Evolutionary conservation across 2,329 filamentous ascomycete species (phyloP), one percentile per base, ranked within the genome.

Genomic region (Colletotrichum tabaci): DNA sequence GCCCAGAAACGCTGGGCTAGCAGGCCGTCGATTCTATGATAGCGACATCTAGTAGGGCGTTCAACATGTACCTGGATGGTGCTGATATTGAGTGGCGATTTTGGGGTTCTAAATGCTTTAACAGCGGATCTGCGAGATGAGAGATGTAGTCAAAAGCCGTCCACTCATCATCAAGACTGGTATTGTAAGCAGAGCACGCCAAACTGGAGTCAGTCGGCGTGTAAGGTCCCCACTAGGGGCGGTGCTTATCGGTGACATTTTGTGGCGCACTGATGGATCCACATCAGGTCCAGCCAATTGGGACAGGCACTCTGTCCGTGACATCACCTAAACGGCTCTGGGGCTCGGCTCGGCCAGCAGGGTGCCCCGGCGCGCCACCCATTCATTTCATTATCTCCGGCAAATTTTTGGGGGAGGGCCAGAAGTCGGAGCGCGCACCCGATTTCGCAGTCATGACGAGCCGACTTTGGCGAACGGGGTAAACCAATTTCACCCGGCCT

Each of bases 361-460:
- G 55, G 61, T 60, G 58, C 53, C 52, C 61, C 61, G 61, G 67
- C 55, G 65, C 64, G 70, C 70, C 69, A 72, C 69, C 66, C 66
- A 72, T 72, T 53, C 66, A 72, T 72, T 53, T 66, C 70, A 71
- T 70, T 70, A 70, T 72, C 70, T 71, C 66, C 70, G 66, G 61
- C 70, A 72, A 72, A 71, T 13, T 71, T 72, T 72, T 71, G 66
- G 70, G 46, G 52, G 30, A 58, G 50, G 50, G 55, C 44, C 53
- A 57, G 52, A 35, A 18, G 61, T 55, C 61, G 49, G 61, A 69
- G 68, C 68, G 60, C 60, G 35, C 60, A 62, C 60, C 60, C 60
- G 68, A 67, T 63, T 67, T 71, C 68, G 68, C 68, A 71, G 50
- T 63, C 57, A 72, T 72, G 70, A 72, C 70, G 61, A 52, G 55